Evolutionary conservation across 768 basidiomycete species (phyloP).

Genomic region (Lactifluus hygrophoroides): DNA sequence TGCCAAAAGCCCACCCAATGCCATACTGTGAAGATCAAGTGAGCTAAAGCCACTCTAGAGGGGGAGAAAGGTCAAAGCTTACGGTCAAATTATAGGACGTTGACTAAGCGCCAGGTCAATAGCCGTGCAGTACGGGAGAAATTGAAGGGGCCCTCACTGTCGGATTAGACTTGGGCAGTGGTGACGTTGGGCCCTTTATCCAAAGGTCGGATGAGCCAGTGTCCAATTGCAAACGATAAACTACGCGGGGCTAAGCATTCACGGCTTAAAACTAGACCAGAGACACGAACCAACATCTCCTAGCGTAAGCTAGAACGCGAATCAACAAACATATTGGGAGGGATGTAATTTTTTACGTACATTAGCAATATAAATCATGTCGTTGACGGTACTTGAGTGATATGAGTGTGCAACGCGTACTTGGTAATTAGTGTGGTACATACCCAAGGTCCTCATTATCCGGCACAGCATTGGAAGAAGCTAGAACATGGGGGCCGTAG

Average conservation of each 20-base stretch:
- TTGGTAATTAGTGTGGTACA: constrained; percentile 13
- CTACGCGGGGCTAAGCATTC: too few species aligned
- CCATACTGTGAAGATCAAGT: constrained; percentile 47
- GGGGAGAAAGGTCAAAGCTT: background rate
- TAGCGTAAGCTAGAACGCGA: constrained; percentile 48
- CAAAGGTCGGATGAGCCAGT: constrained; percentile 83
- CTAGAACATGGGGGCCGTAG: constrained; percentile 26
- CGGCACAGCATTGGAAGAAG: constrained; percentile 22
- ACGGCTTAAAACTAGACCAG: constrained; percentile 3
- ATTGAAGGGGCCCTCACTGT: constrained; percentile 35
- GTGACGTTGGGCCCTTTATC: constrained; percentile 41
- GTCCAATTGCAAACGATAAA: constrained; percentile 69
- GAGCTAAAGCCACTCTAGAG: background rate
- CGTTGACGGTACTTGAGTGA: constrained; percentile 70
- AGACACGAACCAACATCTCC: constrained; percentile 46
- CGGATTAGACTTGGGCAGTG: constrained; percentile 40
- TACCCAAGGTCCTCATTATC: constrained; percentile 35
- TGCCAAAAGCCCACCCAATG: constrained; percentile 68
- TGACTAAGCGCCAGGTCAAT: constrained; percentile 19
- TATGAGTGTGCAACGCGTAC: background rate
- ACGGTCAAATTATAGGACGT: constrained; percentile 22
- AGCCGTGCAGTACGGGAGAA: constrained; percentile 5
- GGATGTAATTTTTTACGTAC: constrained; percentile 34
- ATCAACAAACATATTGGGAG: background rate
- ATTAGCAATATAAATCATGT: constrained; percentile 72